Evolutionary conservation across 225 moss, liverwort and hornwort genomes (phyloP).

Genomic region (Physcomitrium patens): DNA sequence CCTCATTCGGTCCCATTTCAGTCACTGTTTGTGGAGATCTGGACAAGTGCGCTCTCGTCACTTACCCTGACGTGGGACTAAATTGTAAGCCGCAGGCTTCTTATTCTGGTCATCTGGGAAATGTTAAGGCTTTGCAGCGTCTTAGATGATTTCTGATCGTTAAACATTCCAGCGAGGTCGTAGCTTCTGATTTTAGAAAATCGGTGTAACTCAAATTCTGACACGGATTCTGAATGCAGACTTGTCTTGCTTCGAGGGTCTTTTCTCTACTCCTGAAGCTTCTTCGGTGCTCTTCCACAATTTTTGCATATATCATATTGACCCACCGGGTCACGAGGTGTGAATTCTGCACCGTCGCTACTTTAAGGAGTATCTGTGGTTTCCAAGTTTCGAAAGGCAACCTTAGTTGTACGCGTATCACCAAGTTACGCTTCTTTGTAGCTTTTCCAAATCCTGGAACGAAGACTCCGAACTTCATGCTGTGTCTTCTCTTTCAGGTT

Average conservation of each 20-base stretch:
- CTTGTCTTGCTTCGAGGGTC: constrained; percentile 80
- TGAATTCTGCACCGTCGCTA: constrained; percentile 4
- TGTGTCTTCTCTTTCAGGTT: constrained; percentile 34
- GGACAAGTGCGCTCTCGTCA: constrained; percentile 89
- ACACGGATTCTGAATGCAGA: constrained; percentile 43
- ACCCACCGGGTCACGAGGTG: constrained; percentile 98
- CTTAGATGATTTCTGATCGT: background rate
- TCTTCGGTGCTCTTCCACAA: constrained; percentile 84
- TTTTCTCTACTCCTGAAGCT: constrained; percentile 91
- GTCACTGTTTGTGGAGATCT: constrained; percentile 91
- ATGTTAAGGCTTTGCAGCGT: background rate
- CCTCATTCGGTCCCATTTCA: constrained; percentile 82
- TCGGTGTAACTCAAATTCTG: background rate
- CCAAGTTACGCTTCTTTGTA: background rate
- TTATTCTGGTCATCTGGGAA: background rate
- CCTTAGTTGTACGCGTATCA: background rate
- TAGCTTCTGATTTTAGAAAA: background rate
- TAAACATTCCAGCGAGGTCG: background rate
- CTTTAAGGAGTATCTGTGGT: no score
- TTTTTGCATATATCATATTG: constrained; percentile 94
- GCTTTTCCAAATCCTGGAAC: background rate
- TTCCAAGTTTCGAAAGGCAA: background rate
- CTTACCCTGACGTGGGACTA: constrained; percentile 89
- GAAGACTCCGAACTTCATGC: background rate
- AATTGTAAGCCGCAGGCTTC: constrained; percentile 64